A percentile compares a stretch with the other conserved stretches of the same genome.
phyloP scores from a whole-genome alignment of 192 early-diverging fungal genomes.

The Backusella sp. region DNA sequence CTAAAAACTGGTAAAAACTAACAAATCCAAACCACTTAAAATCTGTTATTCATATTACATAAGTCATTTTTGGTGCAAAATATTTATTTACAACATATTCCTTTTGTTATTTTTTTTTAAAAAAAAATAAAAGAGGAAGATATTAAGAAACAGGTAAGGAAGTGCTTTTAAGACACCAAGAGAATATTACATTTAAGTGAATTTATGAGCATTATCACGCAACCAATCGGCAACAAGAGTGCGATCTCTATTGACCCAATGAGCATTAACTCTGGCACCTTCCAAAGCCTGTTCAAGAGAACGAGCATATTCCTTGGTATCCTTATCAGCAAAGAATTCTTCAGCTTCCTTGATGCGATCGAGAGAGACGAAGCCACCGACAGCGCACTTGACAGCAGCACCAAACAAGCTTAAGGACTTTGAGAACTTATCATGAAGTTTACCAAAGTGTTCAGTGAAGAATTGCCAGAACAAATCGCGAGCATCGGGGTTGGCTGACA shows the following conservation, averaged over 20 bases:
- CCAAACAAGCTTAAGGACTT: constrained; percentile 48
- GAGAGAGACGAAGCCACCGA: constrained; percentile 46
- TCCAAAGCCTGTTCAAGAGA: constrained; percentile 75
- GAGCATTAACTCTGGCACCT: constrained; percentile 58
- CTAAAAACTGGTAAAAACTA: too few relatives aligned
- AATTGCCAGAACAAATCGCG: constrained; percentile 68
- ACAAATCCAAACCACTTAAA: too few relatives aligned
- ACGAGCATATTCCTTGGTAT: constrained; percentile 59
- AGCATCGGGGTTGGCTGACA: constrained; percentile 51
- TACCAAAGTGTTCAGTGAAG: constrained; percentile 61
- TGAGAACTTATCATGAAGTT: constrained; percentile 54
- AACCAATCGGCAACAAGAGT: constrained; percentile 28
- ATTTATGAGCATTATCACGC: not conserved
- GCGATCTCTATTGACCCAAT: constrained; percentile 42
- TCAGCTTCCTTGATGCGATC: constrained; percentile 65
- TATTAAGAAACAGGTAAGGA: not conserved
- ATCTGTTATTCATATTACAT: too few relatives aligned
- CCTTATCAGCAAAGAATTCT: constrained; percentile 61
- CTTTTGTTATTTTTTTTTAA: not conserved
- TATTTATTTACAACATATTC: not conserved
- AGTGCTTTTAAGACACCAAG: not conserved
- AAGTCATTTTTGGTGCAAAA: not conserved
- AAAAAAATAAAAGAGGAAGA: not conserved
- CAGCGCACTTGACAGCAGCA: constrained; percentile 40
- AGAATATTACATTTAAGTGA: not conserved